A percentile compares a stretch with the other conserved stretches of the same genome.
phyloP scores from a whole-genome alignment of 768 basidiomycete species.

The Phanerochaete sordida region DNA sequence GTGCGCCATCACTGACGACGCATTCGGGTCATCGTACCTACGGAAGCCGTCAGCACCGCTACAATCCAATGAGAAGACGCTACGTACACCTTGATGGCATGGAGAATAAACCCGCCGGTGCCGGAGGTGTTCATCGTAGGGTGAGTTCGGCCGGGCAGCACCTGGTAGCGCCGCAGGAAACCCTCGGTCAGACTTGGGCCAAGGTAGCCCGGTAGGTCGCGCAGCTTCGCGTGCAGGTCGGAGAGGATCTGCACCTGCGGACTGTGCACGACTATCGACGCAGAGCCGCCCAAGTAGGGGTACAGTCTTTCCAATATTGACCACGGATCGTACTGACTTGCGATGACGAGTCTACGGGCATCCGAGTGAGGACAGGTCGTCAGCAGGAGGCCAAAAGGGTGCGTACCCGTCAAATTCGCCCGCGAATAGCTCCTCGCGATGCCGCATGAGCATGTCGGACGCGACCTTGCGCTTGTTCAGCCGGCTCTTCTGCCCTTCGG shows the following conservation, averaged over 20 bases:
- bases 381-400: not conserved
- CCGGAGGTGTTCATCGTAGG: constrained; percentile 91
- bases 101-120: constrained; percentile 84
- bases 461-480: constrained; percentile 75
- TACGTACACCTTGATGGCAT: constrained; percentile 80
- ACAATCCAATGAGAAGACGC: not conserved
- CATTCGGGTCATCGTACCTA: constrained; percentile 66
- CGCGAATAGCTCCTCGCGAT: constrained; percentile 75
- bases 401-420: constrained; percentile 89
- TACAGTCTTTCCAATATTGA: constrained; percentile 73
- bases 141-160: constrained; percentile 93
- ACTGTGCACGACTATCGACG: constrained; percentile 82
- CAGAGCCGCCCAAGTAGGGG: constrained; percentile 81
- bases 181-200: constrained; percentile 80
- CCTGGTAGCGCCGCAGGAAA: constrained; percentile 88
- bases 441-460: constrained; percentile 55
- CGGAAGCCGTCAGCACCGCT: not conserved
- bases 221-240: constrained; percentile 69
- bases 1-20: constrained; percentile 49
- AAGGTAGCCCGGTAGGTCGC: constrained; percentile 63
- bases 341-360: constrained; percentile 61
- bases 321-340: constrained; percentile 81
- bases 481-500: constrained; percentile 68
- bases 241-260: constrained; percentile 81
- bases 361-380: not conserved